A percentile compares a stretch with the other conserved stretches of the same genome.
Conservation (phyloP, 176 grass and related monocot genomes). For the Triticum timopheevii region DNA sequence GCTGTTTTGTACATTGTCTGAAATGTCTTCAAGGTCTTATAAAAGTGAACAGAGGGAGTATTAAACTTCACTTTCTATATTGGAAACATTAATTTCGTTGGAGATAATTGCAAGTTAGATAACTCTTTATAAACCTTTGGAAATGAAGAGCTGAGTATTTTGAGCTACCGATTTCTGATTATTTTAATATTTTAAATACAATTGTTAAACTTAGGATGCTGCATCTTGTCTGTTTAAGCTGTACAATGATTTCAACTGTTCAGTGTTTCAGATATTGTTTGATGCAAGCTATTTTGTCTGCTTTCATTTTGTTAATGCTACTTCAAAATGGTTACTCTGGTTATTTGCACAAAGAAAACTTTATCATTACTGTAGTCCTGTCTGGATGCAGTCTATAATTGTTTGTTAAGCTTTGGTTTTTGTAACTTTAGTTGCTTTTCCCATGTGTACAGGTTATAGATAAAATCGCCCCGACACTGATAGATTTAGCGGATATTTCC, state of each 20-base stretch:
- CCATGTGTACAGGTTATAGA: slow-evolving; percentile 67
- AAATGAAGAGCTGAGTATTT: slow-evolving; percentile 1
- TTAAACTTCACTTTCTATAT: slow-evolving; percentile 8
- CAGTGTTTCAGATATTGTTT: neutral
- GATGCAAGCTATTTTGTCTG: neutral
- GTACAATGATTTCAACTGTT: slow-evolving; percentile 1
- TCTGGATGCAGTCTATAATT: neutral
- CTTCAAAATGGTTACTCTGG: neutral
- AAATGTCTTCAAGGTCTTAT: too few relatives aligned
- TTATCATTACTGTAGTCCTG: neutral
- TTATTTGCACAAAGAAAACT: neutral
- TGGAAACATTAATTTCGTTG: neutral
- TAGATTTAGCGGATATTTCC: slow-evolving; percentile 79
- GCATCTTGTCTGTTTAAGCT: neutral
- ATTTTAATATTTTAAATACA: neutral
- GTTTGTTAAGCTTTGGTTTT: neutral
- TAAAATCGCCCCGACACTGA: slow-evolving; percentile 73
- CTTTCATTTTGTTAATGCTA: slow-evolving; percentile 19
- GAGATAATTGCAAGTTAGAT: neutral
- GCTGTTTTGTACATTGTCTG: too few relatives aligned
- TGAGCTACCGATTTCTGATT: neutral
- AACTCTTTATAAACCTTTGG: neutral
- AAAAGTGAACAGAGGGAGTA: too few relatives aligned
- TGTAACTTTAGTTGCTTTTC: neutral
- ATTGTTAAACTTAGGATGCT: neutral